Conservation (phyloP, 495 filamentous ascomycete genomes). For the Aspergillus nidulans region DNA sequence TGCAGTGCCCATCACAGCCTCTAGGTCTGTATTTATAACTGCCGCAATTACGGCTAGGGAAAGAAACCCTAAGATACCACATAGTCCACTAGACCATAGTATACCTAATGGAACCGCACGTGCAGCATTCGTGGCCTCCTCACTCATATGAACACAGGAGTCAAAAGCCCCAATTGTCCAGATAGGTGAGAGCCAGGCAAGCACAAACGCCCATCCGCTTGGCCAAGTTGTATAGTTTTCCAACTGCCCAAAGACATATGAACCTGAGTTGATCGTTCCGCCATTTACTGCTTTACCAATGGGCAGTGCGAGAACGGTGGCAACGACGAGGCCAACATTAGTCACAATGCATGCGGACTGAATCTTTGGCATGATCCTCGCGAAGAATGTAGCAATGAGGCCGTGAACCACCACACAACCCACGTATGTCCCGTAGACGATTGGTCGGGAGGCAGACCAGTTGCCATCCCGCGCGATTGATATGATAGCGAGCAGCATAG, state of each 20-base stretch:
- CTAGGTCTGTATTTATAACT: conserved; percentile 33
- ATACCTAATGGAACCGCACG: conserved; percentile 61
- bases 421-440: conserved; percentile 59
- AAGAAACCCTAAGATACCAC: conserved; percentile 51
- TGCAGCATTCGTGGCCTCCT: conserved; percentile 60
- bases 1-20: conserved; percentile 25
- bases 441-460: conserved; percentile 55
- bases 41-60: conserved; percentile 42
- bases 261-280: conserved; percentile 32
- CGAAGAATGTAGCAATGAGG: conserved; percentile 51
- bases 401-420: conserved; percentile 55
- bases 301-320: conserved; percentile 61
- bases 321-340: conserved; percentile 59
- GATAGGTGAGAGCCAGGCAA: conserved; percentile 61
- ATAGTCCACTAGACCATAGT: conserved; percentile 37
- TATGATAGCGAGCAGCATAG: conserved; percentile 51
- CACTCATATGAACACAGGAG: conserved; percentile 57
- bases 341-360: conserved; percentile 58
- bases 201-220: conserved; percentile 59
- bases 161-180: conserved; percentile 62
- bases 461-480: conserved; percentile 61
- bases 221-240: conserved; percentile 60
- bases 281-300: conserved; percentile 43
- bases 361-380: conserved; percentile 61
- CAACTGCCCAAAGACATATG: conserved; percentile 36